Conservation (phyloP, 2,329 filamentous ascomycete species). For the Talaromyces funiculosus region DNA sequence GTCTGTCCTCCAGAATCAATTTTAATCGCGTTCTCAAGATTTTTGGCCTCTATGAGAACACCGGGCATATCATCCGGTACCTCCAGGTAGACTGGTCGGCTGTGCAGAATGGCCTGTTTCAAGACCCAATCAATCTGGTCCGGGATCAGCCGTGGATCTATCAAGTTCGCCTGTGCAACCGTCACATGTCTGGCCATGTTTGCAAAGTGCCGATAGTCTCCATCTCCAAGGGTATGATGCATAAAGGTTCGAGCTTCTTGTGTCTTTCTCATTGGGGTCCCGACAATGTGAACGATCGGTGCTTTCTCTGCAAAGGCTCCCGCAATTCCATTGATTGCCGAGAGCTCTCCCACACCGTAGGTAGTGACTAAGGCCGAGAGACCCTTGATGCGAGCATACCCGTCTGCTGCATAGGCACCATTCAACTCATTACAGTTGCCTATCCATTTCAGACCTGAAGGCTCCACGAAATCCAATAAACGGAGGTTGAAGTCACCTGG, state of each 20-base stretch:
- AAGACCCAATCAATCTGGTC: constrained; percentile 33
- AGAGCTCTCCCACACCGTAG: constrained; percentile 19
- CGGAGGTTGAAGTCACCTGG: constrained; percentile 11
- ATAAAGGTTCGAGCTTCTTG: constrained; percentile 18
- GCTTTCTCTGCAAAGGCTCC: constrained; percentile 17
- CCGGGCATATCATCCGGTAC: constrained; percentile 5
- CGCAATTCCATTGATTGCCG: constrained; percentile 18
- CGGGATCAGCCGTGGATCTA: constrained; percentile 42
- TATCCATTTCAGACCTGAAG: constrained; percentile 13
- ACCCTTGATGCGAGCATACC: constrained; percentile 16
- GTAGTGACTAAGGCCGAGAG: constrained; percentile 18
- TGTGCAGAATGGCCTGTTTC: constrained; percentile 17
- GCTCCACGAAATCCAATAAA: background rate
- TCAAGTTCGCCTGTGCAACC: constrained; percentile 44
- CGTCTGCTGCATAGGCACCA: constrained; percentile 19
- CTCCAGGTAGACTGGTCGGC: constrained; percentile 9
- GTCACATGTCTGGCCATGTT: constrained; percentile 48
- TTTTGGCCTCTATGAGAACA: constrained; percentile 2
- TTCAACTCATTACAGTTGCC: constrained; percentile 19
- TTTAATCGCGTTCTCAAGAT: constrained; percentile 9
- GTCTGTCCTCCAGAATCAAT: constrained; percentile 7
- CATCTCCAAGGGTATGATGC: constrained; percentile 24
- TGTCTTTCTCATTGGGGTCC: constrained; percentile 16
- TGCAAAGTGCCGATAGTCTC: constrained; percentile 19
- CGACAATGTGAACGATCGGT: constrained; percentile 19